Evolutionary conservation across 306 rosid genomes (phyloP).

Genomic region (Argentina anserina): DNA sequence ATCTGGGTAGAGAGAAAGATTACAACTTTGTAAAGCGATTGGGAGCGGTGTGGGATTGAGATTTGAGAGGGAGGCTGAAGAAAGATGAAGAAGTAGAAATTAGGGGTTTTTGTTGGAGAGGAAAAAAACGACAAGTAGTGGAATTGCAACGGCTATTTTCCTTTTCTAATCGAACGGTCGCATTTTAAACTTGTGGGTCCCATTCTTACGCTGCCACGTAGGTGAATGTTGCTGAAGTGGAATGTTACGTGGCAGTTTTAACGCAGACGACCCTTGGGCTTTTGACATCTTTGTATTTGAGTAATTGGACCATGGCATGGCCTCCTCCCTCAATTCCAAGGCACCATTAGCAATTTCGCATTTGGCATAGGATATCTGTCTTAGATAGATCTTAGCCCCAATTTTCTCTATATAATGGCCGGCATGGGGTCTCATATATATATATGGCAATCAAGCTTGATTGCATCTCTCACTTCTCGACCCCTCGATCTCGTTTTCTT

Average conservation of each 20-base stretch:
- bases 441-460: too few species aligned
- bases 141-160: constrained; percentile 36
- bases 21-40: background rate
- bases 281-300: too few species aligned
- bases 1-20: constrained; percentile 7
- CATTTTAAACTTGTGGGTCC: constrained; percentile 18
- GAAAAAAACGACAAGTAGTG: constrained; percentile 1
- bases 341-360: too few species aligned
- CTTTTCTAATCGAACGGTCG: constrained; percentile 26
- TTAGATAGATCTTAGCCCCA: too few species aligned
- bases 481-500: too few species aligned
- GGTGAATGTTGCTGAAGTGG: background rate
- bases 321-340: too few species aligned
- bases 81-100: constrained; percentile 8
- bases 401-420: too few species aligned
- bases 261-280: too few species aligned
- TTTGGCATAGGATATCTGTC: too few species aligned
- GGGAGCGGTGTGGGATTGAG: background rate
- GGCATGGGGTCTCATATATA: too few species aligned
- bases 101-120: background rate
- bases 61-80: constrained; percentile 8
- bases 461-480: too few species aligned
- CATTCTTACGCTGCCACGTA: background rate
- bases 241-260: background rate
- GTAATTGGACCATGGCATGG: too few species aligned